Evolutionary conservation across 352 stramenopile species (phyloP).

Genomic region (Phytophthora vignae): DNA sequence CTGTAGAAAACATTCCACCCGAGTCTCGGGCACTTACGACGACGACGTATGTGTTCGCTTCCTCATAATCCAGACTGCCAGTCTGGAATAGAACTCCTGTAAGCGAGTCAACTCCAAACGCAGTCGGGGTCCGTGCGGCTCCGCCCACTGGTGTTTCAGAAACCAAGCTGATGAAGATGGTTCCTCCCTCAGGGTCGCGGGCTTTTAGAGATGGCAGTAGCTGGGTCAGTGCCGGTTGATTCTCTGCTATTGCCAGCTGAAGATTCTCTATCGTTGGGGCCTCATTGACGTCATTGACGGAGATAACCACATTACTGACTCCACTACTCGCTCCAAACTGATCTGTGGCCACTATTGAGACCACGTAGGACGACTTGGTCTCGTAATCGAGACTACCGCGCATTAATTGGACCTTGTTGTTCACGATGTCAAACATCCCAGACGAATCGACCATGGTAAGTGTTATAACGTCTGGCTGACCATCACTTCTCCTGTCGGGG

Average conservation of each 20-base stretch:
- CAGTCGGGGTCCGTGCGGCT: slow-evolving; percentile 18
- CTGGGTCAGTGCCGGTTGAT: slow-evolving; percentile 23
- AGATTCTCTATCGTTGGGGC: slow-evolving; percentile 12
- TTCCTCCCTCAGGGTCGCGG: slow-evolving; percentile 26
- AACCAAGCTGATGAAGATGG: slow-evolving; percentile 25
- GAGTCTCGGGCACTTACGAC: slow-evolving; percentile 25
- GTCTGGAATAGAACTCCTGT: slow-evolving; percentile 51
- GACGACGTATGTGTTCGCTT: slow-evolving; percentile 17
- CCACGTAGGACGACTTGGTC: slow-evolving; percentile 20
- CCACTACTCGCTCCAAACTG: slow-evolving; percentile 21
- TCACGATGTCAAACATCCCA: slow-evolving; percentile 27
- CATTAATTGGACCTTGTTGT: slow-evolving; percentile 28
- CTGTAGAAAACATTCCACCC: slow-evolving; percentile 24
- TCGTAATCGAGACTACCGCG: slow-evolving; percentile 30
- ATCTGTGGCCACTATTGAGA: slow-evolving; percentile 29
- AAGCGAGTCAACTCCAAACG: slow-evolving; percentile 51
- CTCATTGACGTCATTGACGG: slow-evolving; percentile 35
- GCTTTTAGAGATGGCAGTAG: slow-evolving; percentile 27
- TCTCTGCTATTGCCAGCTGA: slow-evolving; percentile 28
- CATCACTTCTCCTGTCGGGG: slow-evolving; percentile 24
- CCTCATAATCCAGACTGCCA: slow-evolving; percentile 49
- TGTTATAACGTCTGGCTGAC: slow-evolving; percentile 7
- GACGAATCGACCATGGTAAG: slow-evolving; percentile 8
- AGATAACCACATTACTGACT: slow-evolving; percentile 21
- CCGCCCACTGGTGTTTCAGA: slow-evolving; percentile 18